These are phyloP conservation scores for Aleurites moluccanus DNA, from an alignment of 441 rosid species.

Conservation along the genomic window DNA sequence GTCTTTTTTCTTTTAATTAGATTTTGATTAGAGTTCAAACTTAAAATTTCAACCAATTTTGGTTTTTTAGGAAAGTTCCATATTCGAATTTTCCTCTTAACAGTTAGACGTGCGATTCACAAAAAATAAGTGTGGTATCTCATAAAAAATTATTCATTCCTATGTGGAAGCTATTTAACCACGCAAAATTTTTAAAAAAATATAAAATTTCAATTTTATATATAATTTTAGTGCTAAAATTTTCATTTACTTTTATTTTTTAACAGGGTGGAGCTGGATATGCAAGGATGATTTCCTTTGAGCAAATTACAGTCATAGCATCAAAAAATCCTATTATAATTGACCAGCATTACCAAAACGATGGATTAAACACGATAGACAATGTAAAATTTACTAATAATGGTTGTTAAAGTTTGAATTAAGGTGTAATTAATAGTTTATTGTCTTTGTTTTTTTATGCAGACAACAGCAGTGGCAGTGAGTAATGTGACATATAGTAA, in stretches of 20 bases:
- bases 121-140: too few species aligned
- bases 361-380: background rate
- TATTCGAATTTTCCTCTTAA: too few species aligned
- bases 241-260: background rate
- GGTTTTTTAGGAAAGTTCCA: too few species aligned
- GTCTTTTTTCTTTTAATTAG: background rate
- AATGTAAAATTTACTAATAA: background rate
- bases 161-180: too few species aligned
- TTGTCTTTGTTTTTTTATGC: background rate
- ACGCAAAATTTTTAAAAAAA: too few species aligned
- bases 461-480: conserved; percentile 26
- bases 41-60: too few species aligned
- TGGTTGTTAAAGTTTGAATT: background rate
- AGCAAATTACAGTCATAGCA: conserved; percentile 27
- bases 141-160: too few species aligned
- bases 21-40: too few species aligned
- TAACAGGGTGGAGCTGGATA: conserved; percentile 36
- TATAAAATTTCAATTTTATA: too few species aligned
- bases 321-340: conserved; percentile 34
- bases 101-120: too few species aligned
- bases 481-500: conserved; percentile 28
- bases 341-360: conserved; percentile 33
- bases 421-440: background rate
- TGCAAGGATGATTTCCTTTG: conserved; percentile 30
- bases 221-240: too few species aligned